Conservation (phyloP, 768 basidiomycete genomes). For the Sarcodon aspratus region DNA sequence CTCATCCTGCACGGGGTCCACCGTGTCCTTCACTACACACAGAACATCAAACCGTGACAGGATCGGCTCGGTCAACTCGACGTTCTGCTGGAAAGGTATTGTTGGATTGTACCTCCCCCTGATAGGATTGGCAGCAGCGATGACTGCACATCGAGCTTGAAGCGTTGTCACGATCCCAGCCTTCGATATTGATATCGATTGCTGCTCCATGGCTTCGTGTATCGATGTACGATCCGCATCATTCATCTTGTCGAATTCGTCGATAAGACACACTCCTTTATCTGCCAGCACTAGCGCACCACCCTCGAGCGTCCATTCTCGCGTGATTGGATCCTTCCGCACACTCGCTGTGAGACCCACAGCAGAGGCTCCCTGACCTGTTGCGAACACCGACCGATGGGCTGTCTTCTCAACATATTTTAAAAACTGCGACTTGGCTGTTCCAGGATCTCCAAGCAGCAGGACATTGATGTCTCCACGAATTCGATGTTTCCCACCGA, state of each 20-base stretch:
- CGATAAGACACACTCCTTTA: slow-evolving; percentile 95
- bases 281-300: slow-evolving; percentile 98
- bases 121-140: slow-evolving; percentile 96
- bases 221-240: slow-evolving; percentile 96
- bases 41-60: slow-evolving; percentile 96
- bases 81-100: slow-evolving; percentile 96
- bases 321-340: slow-evolving; percentile 94
- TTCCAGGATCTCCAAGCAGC: slow-evolving; percentile 94
- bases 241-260: slow-evolving; percentile 99
- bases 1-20: slow-evolving; percentile 95
- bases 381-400: slow-evolving; percentile 94
- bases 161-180: slow-evolving; percentile 98
- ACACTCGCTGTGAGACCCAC: slow-evolving; percentile 98
- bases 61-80: slow-evolving; percentile 97
- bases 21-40: slow-evolving; percentile 96
- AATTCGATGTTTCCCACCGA: slow-evolving; percentile 92
- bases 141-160: slow-evolving; percentile 94
- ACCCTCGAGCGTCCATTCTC: slow-evolving; percentile 98
- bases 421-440: slow-evolving; percentile 97
- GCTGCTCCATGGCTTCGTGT: slow-evolving; percentile 99
- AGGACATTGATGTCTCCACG: slow-evolving; percentile 98
- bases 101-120: slow-evolving; percentile 97
- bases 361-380: slow-evolving; percentile 95
- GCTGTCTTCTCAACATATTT: slow-evolving; percentile 99
- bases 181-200: slow-evolving; percentile 97